phyloP scores from a whole-genome alignment of 73 alveolate species.

The Urostyla sp. region DNA sequence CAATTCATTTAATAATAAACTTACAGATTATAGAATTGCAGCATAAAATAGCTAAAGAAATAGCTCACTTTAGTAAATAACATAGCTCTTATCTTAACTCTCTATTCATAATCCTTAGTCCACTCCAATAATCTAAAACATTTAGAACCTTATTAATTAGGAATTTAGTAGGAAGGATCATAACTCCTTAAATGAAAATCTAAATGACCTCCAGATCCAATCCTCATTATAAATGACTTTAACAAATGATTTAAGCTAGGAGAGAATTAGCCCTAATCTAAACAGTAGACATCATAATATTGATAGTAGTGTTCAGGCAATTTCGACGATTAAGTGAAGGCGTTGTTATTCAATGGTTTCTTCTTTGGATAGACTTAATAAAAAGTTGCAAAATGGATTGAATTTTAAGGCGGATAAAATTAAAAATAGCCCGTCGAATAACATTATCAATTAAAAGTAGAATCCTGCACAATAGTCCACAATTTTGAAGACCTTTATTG shows the following conservation, averaged over 20 bases:
- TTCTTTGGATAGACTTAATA: neutral
- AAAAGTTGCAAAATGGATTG: neutral
- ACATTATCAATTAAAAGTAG: neutral
- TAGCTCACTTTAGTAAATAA: too few species aligned
- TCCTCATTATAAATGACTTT: neutral
- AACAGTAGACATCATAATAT: neutral
- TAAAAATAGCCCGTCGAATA: neutral
- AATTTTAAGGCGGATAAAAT: neutral
- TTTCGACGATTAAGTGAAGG: neutral
- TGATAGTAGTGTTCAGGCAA: neutral
- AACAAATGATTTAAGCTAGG: neutral
- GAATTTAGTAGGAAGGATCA: neutral
- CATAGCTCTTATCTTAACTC: too few species aligned
- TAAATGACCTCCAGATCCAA: neutral
- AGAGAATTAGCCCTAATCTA: slow-evolving; percentile 15
- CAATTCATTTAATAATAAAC: neutral
- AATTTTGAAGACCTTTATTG: slow-evolving; percentile 2
- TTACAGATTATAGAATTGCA: too few species aligned
- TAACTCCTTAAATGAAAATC: neutral
- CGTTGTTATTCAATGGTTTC: slow-evolving; percentile 36
- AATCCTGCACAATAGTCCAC: neutral
- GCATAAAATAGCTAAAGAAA: too few species aligned
- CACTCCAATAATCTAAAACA: too few species aligned
- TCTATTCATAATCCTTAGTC: too few species aligned
- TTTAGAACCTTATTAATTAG: neutral